phyloP scores from a whole-genome alignment of 1,284 basidiomycete species.

The Chalciporus sp. region DNA sequence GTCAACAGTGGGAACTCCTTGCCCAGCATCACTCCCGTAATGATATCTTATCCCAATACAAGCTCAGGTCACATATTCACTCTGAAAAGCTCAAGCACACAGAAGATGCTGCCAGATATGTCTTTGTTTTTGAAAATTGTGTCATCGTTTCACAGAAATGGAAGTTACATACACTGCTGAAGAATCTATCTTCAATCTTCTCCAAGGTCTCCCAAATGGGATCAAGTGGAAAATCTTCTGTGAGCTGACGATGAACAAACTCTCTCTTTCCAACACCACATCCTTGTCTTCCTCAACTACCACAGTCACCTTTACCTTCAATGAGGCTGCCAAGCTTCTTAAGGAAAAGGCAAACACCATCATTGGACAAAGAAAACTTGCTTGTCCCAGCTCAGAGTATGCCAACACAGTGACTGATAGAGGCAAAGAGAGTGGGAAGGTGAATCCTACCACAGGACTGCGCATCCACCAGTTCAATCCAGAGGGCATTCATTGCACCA shows the following conservation, averaged over 20 bases:
- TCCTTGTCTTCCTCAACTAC: no score
- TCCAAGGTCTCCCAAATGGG: neutral
- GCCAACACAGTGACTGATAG: neutral
- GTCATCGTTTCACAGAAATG: neutral
- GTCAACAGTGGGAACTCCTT: neutral
- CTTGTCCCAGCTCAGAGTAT: neutral
- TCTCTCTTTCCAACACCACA: no score
- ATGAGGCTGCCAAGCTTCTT: neutral
- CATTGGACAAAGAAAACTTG: neutral
- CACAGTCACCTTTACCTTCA: neutral
- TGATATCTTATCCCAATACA: neutral
- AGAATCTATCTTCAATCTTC: conserved; percentile 1
- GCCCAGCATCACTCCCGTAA: neutral
- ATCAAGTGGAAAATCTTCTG: no score
- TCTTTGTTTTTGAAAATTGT: neutral
- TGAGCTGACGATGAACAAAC: no score
- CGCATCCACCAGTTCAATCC: neutral
- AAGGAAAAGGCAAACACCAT: neutral
- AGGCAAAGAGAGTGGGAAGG: neutral
- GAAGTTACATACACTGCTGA: neutral
- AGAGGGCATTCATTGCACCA: neutral
- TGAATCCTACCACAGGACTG: neutral
- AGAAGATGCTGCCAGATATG: neutral
- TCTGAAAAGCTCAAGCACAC: conserved; percentile 3
- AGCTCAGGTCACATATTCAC: rapidly evolving